phyloP scores from a whole-genome alignment of 2,329 filamentous ascomycete species.

The Penicillium palitans region DNA sequence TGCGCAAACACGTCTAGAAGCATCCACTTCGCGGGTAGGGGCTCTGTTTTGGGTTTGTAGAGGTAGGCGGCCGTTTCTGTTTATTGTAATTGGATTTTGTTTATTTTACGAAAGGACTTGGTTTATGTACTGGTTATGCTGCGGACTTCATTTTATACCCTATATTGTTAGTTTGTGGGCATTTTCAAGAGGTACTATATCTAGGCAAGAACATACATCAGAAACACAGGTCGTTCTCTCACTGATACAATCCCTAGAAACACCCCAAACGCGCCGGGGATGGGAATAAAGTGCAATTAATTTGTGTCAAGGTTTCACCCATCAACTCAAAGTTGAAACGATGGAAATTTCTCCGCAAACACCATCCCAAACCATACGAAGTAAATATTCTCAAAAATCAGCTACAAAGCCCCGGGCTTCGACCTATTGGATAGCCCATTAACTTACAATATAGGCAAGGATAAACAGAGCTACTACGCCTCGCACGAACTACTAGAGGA shows the following conservation, averaged over 20 bases:
- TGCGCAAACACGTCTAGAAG: background rate
- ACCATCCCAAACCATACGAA: background rate
- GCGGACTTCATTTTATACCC: background rate
- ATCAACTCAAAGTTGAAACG: background rate
- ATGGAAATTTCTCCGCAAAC: background rate
- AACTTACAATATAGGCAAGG: background rate
- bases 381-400: background rate
- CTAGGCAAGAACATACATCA: too few species aligned
- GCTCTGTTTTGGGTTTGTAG: background rate
- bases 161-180: background rate
- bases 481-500: background rate
- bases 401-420: background rate
- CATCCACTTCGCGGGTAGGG: background rate
- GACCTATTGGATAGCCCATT: background rate
- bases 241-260: background rate
- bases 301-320: background rate
- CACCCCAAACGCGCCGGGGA: background rate
- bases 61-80: too few species aligned
- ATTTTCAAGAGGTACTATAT: background rate
- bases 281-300: background rate
- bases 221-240: background rate
- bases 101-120: background rate
- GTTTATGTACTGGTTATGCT: background rate
- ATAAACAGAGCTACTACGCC: background rate
- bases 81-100: background rate